Base-by-base conservation (phyloP, 2,329 filamentous ascomycete genomes). In the Pezicula carpinea region DNA sequence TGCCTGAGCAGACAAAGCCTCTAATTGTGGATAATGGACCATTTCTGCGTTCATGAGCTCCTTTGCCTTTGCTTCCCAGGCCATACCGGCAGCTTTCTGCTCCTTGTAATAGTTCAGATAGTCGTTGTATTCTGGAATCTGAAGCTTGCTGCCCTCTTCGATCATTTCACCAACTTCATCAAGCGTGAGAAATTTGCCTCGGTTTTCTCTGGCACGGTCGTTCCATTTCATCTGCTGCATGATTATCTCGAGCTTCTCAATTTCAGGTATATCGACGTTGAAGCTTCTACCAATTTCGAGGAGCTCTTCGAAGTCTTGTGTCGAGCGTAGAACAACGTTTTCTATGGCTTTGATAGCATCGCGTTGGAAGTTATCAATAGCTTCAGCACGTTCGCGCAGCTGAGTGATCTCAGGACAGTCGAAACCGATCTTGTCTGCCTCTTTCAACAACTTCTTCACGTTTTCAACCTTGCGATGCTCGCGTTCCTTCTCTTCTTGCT, bases 11-110 rank as follows among this genome's bases (percentile, higher is more conserved):
- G 90, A 95, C 5, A 99, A 73, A 0, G 92, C 89, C 65, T 97
- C 93, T 1, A 99, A 79, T 64, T 99, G 93, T 44, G 91, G 88
- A 60, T 95, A 97, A 67, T 97, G 90, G 10, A 97, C 85, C 35
- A 85, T 77, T 60, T 97, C 92, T 7, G 90, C 90, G n/a, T 83
- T 79, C 69, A 97, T 95, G 44, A 99, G 75, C 64, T 99, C 92
- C 59, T 87, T 87, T 2, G 90, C 92, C 66, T 96, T 97, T 40
- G 81, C 76, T 69, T 97, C 93, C 93, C 93, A 99, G 39, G 87
- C 75, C 61, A 90, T 80, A 33, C 92, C 93, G 21, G 85, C 80
- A 6, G 77, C 74, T 55, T 85, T 79, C 64, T 95, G 85, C 22
- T 92, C 86, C 50, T 82, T 80, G 60, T 89, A 88, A 65, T 82